Percentiles rank a stretch among this genome's conserved stretches.
Conservation (phyloP, 768 basidiomycete species). For the Suillus paluster region DNA sequence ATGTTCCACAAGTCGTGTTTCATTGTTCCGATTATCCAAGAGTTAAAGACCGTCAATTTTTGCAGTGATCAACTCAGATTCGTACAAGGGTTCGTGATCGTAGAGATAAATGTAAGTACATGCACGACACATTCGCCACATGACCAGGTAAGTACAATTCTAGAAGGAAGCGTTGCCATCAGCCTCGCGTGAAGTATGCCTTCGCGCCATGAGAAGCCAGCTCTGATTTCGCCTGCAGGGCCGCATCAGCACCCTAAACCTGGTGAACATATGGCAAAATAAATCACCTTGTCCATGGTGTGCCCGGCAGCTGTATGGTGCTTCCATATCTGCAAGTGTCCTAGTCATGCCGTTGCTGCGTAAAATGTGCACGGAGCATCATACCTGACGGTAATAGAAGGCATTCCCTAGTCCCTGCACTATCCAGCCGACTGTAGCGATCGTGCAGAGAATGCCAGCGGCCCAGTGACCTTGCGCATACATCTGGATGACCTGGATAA, state of each 20-base stretch:
- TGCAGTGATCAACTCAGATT: neutral
- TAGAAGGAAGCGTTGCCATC: constrained; percentile 26
- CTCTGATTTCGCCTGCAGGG: constrained; percentile 76
- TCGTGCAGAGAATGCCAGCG: constrained; percentile 78
- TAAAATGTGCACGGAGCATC: constrained; percentile 18
- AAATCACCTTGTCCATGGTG: constrained; percentile 77
- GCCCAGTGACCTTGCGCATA: constrained; percentile 72
- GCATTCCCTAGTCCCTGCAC: constrained; percentile 84
- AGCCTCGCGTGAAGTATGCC: constrained; percentile 86
- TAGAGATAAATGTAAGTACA: constrained; percentile 23
- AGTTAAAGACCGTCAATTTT: neutral
- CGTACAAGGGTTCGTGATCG: constrained; percentile 1
- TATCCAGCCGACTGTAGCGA: constrained; percentile 88
- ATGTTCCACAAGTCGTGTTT: neutral
- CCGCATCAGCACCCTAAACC: constrained; percentile 17
- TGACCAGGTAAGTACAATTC: constrained; percentile 8
- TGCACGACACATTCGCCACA: constrained; percentile 10
- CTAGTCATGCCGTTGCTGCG: constrained; percentile 19
- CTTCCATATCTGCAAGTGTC: constrained; percentile 61
- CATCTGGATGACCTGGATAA: constrained; percentile 90
- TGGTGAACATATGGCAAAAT: neutral
- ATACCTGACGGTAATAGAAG: constrained; percentile 79
- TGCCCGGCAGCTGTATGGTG: constrained; percentile 87
- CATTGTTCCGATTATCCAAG: neutral
- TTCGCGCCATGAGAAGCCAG: constrained; percentile 84